Base-by-base conservation (phyloP, 208 protist species). In the Trypanosoma caninum region DNA sequence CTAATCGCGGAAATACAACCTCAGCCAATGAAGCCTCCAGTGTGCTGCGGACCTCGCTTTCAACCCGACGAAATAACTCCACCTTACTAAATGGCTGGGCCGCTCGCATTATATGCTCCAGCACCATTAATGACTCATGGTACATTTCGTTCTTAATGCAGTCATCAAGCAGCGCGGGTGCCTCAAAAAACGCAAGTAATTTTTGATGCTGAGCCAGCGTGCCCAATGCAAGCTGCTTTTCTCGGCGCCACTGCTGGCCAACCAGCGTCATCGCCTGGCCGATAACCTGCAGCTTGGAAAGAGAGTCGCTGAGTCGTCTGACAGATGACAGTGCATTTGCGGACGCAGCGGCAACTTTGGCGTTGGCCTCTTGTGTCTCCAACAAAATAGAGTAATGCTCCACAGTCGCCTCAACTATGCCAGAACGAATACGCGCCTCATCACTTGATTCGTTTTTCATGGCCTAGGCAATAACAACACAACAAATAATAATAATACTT, bases 61-160 rank as follows among this genome's bases (percentile, higher is more conserved):
- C 53, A n/a, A 72, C 42, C 23, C 66, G 54, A 34, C 52, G 60
- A 48, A 70, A 62, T 8, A 78, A 37, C 33, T 63, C 57, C 42
- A 72, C 47, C 35, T 56, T 56, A 4, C 38, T 34, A 31, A 65
- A 57, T 11, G 46, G 34, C 37, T 72, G 65, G 0, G 72, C 56
- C 34, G 75, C 69, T 50, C 69, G 65, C 14, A 60, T 72, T 20
- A 94, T 72, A 50, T 89, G 82, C 68, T 90, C 74, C 20, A 91
- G 54, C 30, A 95, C 72, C 23, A 82, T 67, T 0, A 89, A 51
- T 30, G 84, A 84, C 74, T 95, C 84, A 59, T 84, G 76, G 65
- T 88, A 92, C 83, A 95, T 84, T 20, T 82, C 80, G 34, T 74
- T 74, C 2, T 61, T 59, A 37, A 92, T 69, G 65, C 84, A 91